Base-by-base conservation (phyloP, 129 eudicot genomes). In the Lonicera japonica region DNA sequence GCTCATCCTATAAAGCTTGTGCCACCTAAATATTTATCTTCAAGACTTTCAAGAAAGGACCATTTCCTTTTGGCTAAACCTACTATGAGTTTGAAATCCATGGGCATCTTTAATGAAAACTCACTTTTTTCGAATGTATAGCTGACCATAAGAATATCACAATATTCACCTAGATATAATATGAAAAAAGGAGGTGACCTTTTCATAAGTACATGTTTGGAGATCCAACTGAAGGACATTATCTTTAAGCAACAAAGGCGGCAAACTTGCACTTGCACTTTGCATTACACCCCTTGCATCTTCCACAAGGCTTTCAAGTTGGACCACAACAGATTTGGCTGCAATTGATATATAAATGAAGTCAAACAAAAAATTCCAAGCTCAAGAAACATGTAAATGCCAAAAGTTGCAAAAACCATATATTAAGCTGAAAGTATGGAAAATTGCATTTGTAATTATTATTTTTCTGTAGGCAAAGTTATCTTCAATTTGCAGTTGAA, bases 261-360 rank as follows among this genome's bases (percentile, higher is more conserved):
- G 52, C 43, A 68, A 59, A 56, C 20, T 63, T 56, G 68, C 70
- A 57, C 56, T 50, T n/a, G n/a, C n/a, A n/a, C n/a, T n/a, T 68
- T 68, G 58, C 51, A 90, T 21, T 25, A 63, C 82, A 59, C 25
- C 48, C 29, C 60, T 66, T 55, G 65, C 83, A 59, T 81, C 75
- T 16, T 75, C 83, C 58, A 79, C 63, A 68, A 91, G 79, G 69
- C 70, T 40, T 76, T 76, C 79, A 21, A 91, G 97, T 67, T 87
- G 88, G 51, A 63, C 43, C 16, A 87, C 63, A 12, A 76, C 56
- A 67, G 15, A 14, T 72, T 82, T 82, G 57, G 75, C 89, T 88
- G 92, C 61, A 77, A 56, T 22, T 24, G 36, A 1, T 12, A 20
- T n/a, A n/a, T 60, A 58, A 50, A n/a, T 41, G 22, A 51, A 16